These are phyloP conservation scores for Mycena capillaripes DNA, from an alignment of 768 basidiomycete genomes.

Conservation along the genomic window DNA sequence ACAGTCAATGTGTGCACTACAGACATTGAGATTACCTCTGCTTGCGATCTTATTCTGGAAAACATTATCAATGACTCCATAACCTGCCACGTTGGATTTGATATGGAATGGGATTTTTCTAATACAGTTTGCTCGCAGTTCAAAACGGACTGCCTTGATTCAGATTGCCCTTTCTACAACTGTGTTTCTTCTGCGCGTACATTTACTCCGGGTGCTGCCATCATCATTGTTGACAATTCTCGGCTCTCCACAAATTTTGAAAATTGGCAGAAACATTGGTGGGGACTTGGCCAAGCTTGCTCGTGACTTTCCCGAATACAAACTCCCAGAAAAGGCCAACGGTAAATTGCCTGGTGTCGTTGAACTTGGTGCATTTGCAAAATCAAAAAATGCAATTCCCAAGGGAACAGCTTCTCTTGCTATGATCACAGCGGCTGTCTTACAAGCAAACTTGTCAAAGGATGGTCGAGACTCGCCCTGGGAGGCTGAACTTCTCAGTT, in stretches of 20 bases:
- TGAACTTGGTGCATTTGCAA: slow-evolving; percentile 34
- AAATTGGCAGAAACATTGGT: slow-evolving; percentile 35
- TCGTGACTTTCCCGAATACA: slow-evolving; percentile 33
- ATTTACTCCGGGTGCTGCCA: neutral
- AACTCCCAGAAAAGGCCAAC: neutral
- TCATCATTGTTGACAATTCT: neutral
- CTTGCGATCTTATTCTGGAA: neutral
- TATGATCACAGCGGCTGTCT: slow-evolving; percentile 29
- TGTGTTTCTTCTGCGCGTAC: neutral
- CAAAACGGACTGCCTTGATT: neutral
- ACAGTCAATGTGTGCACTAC: neutral
- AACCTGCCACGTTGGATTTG: neutral
- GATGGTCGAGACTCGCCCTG: neutral
- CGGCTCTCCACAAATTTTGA: slow-evolving; percentile 20
- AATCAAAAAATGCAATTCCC: slow-evolving; percentile 31
- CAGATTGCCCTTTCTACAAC: neutral
- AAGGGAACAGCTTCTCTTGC: slow-evolving; percentile 33
- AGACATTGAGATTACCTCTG: neutral
- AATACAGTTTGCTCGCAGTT: neutral
- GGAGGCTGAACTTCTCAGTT: neutral
- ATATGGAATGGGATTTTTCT: neutral
- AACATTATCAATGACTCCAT: neutral
- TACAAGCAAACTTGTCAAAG: slow-evolving; percentile 13
- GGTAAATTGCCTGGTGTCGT: neutral
- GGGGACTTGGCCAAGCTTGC: slow-evolving; percentile 34